Base-by-base conservation (phyloP, 768 basidiomycete species). In the Dioszegia crocea region DNA sequence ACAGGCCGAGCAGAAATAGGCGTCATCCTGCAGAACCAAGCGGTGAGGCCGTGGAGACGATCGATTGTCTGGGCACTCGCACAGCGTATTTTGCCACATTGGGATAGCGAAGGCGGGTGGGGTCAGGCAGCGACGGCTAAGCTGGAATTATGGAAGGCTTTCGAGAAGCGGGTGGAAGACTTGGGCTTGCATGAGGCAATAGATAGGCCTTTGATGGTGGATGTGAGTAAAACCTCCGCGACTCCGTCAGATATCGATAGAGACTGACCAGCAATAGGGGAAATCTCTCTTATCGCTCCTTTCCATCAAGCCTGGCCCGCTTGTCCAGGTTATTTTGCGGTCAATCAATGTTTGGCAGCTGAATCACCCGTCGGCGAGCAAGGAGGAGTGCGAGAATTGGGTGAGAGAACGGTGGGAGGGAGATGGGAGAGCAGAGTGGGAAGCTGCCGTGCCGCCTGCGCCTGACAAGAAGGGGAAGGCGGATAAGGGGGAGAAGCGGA, bases 301-400 rank as follows among this genome's bases (percentile, higher is more conserved):
- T 4, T 80, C 80, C 17, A 71, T 76, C 2, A 84, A 81, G 61
- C 82, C 85, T 1, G 91, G 91, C 1, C 82, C 84, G 1, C 86
- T 90, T 84, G 84, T 86, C 4, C 83, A 83, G 30, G 77, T 81
- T 27, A 81, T 86, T 5, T 79, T 90, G 19, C 78, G 81, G n/a
- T 82, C 81, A 46, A 81, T 97, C 24, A 70, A 90, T 19, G 83
- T 86, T 60, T 98, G 92, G 93, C 91, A 92, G 67, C 81, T 98
- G 6, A 85, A 84, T 33, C 79, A 91, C 72, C 89, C 92, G 0
- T 67, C 80, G 1, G 82, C 81, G 0, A 82, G 83, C 3, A 83
- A 84, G 68, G 86, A 84, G 4, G 83, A 85, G 3, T 92, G 91
- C 70, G 72, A 80, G 27, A 73, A 73, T 12, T 96, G 90, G 90